A percentile compares a stretch with the other conserved stretches of the same genome.
phyloP scores from a whole-genome alignment of 805 yeast genomes.

The Candida insectorum region DNA sequence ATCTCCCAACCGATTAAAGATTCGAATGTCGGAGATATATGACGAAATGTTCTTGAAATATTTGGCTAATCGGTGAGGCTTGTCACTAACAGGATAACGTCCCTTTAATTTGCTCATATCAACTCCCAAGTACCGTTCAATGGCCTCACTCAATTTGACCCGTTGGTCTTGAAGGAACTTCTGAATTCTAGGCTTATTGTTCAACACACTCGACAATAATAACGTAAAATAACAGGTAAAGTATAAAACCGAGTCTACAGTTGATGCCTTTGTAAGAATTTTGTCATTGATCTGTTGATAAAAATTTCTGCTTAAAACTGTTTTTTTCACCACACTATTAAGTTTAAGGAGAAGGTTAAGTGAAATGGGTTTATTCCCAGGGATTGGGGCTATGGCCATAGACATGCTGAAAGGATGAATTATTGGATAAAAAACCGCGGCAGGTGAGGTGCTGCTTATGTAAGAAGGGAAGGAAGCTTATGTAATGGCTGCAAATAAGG shows the following conservation, averaged over 20 bases:
- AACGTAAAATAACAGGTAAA: conserved; percentile 43
- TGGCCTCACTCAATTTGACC: conserved; percentile 17
- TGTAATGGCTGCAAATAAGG: neutral
- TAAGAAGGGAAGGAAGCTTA: too few species aligned
- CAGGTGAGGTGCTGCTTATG: too few species aligned
- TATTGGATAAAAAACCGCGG: neutral
- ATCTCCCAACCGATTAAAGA: conserved; percentile 40
- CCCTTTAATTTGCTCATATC: conserved; percentile 7
- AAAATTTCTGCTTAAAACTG: conserved; percentile 35
- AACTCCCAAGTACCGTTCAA: conserved; percentile 11
- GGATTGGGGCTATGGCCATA: conserved; percentile 16
- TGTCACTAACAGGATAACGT: conserved; percentile 1
- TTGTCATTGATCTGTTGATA: conserved; percentile 41
- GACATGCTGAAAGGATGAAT: conserved; percentile 7
- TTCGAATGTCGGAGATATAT: conserved; percentile 39
- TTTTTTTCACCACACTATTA: conserved; percentile 24
- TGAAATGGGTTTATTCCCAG: conserved; percentile 9
- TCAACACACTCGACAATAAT: conserved; percentile 30
- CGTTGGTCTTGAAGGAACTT: conserved; percentile 26
- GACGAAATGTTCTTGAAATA: conserved; percentile 34
- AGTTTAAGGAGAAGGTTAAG: conserved; percentile 24
- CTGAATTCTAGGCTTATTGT: conserved; percentile 33
- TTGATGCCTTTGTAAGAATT: conserved; percentile 28
- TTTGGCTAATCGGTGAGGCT: conserved; percentile 24
- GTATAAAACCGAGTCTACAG: conserved; percentile 38